Conservation (phyloP, 306 rosid genomes). For the Quercus berberidifolia region DNA sequence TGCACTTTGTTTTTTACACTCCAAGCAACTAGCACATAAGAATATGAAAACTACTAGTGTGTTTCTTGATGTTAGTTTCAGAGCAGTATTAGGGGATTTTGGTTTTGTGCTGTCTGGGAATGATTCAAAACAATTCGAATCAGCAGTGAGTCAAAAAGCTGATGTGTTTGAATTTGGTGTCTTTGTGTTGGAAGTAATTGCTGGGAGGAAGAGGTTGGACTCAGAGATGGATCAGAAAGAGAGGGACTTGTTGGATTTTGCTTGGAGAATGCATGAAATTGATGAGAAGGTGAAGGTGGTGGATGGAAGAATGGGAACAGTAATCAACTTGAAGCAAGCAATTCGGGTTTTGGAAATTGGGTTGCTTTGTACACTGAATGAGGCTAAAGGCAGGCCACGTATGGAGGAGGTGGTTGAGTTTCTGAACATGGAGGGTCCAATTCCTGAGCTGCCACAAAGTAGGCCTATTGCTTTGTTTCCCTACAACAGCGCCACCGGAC, state of each 20-base stretch:
- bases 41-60: slow-evolving; percentile 70
- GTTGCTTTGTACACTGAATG: slow-evolving; percentile 72
- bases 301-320: slow-evolving; percentile 63
- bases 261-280: slow-evolving; percentile 63
- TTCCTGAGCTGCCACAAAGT: slow-evolving; percentile 63
- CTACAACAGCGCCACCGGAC: slow-evolving; percentile 62
- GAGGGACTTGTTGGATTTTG: slow-evolving; percentile 56
- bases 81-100: slow-evolving; percentile 67
- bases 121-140: slow-evolving; percentile 58
- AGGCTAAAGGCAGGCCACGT: slow-evolving; percentile 59
- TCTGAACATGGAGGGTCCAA: slow-evolving; percentile 43
- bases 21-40: slow-evolving; percentile 61
- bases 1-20: slow-evolving; percentile 50
- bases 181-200: slow-evolving; percentile 67
- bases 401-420: slow-evolving; percentile 71
- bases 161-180: slow-evolving; percentile 79
- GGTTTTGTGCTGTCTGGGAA: slow-evolving; percentile 56
- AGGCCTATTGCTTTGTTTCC: slow-evolving; percentile 71
- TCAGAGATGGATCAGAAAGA: slow-evolving; percentile 24
- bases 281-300: slow-evolving; percentile 47
- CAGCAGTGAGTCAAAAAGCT: slow-evolving; percentile 45
- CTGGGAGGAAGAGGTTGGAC: slow-evolving; percentile 56
- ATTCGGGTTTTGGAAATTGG: slow-evolving; percentile 56
- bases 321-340: slow-evolving; percentile 65
- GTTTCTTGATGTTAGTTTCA: slow-evolving; percentile 65